A percentile compares a stretch with the other conserved stretches of the same genome.
phyloP scores from a whole-genome alignment of 768 basidiomycete genomes.

The Lyophyllum semitale region DNA sequence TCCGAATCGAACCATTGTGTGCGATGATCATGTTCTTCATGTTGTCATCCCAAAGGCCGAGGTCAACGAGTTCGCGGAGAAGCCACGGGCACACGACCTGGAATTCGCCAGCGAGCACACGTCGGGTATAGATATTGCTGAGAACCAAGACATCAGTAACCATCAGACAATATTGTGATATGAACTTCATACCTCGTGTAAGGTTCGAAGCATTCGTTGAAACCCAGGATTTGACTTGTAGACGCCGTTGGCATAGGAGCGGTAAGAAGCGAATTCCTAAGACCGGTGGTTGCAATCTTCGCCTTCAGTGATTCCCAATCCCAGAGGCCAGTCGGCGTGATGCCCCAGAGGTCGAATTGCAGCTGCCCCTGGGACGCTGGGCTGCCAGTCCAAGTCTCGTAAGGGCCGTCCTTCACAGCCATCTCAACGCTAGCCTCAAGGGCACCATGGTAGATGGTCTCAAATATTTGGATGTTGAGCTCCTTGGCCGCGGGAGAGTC shows the following conservation, averaged over 20 bases:
- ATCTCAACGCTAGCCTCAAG: constrained; percentile 90
- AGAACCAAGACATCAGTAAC: constrained; percentile 12
- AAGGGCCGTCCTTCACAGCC: constrained; percentile 76
- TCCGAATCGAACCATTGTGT: constrained; percentile 87
- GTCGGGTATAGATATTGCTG: constrained; percentile 98
- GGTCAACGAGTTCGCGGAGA: constrained; percentile 95
- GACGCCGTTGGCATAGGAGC: constrained; percentile 99
- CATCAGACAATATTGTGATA: not conserved
- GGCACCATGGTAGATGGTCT: constrained; percentile 97
- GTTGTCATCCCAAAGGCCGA: constrained; percentile 93
- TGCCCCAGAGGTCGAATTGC: constrained; percentile 95
- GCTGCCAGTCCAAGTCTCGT: constrained; percentile 88
- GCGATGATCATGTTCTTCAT: constrained; percentile 99
- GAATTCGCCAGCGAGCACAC: constrained; percentile 99
- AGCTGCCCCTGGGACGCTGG: constrained; percentile 88
- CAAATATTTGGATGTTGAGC: constrained; percentile 95
- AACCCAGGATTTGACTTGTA: constrained; percentile 96
- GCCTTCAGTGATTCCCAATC: constrained; percentile 90
- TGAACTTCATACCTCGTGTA: constrained; percentile 76
- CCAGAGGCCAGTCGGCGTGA: constrained; percentile 88
- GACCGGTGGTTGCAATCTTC: constrained; percentile 77
- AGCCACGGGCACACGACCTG: constrained; percentile 99
- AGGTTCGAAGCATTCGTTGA: constrained; percentile 99
- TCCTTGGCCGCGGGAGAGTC: constrained; percentile 84
- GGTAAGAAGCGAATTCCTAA: constrained; percentile 87